These are phyloP conservation scores for Rhodotorula kratochvilovae DNA, from an alignment of 768 basidiomycete species.

Conservation along the genomic window DNA sequence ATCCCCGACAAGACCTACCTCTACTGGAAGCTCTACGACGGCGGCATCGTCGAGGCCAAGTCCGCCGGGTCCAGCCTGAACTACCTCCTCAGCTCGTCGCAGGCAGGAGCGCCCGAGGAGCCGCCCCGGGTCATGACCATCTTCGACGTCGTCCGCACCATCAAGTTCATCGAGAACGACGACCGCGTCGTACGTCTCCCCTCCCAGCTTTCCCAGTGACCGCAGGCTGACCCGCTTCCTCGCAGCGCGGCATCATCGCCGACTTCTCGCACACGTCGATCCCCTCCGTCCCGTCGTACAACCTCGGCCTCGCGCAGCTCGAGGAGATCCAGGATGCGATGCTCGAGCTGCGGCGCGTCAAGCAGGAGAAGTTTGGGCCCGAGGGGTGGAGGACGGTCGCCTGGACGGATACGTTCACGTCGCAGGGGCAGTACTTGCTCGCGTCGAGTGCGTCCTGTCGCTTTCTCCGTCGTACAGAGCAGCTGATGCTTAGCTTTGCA, in stretches of 20 bases:
- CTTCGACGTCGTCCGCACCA: constrained; percentile 42
- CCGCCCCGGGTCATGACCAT: constrained; percentile 42
- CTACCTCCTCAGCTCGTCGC: constrained; percentile 36
- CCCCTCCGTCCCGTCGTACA: constrained; percentile 34
- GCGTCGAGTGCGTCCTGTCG: constrained; percentile 30
- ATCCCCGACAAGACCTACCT: constrained; percentile 36
- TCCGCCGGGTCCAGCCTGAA: constrained; percentile 33
- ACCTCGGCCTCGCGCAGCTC: constrained; percentile 42
- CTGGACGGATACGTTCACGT: constrained; percentile 41
- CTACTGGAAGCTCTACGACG: constrained; percentile 45
- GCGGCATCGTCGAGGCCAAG: constrained; percentile 42
- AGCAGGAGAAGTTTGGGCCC: constrained; percentile 34
- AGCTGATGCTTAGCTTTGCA: background rate
- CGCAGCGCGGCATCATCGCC: constrained; percentile 43
- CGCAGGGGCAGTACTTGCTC: constrained; percentile 42
- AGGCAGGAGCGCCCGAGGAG: constrained; percentile 35
- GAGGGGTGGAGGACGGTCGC: constrained; percentile 40
- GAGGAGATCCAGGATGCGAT: constrained; percentile 44
- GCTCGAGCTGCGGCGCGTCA: constrained; percentile 36
- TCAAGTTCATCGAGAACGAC: constrained; percentile 41
- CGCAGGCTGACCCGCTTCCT: background rate
- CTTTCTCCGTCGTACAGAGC: background rate
- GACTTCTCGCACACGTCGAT: constrained; percentile 41
- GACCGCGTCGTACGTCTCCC: constrained; percentile 36
- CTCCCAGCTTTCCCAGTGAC: background rate